A percentile compares a stretch with the other conserved stretches of the same genome.
Conservation (phyloP, 78 protist species). For the Dictyostelium capitatum region DNA sequence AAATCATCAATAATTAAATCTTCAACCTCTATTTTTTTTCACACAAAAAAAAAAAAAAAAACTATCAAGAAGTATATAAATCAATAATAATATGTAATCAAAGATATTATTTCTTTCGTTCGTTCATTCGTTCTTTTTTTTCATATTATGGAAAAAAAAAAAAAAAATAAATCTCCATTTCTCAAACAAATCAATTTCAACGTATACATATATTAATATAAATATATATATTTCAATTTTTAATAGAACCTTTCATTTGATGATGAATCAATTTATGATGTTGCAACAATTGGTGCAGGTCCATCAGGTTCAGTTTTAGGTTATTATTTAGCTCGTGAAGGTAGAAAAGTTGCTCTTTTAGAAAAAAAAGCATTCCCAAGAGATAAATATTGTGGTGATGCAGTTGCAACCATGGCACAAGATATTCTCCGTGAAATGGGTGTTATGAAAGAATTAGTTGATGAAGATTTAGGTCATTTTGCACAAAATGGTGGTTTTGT, state of each 20-base stretch:
- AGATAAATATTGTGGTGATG: conserved; percentile 89
- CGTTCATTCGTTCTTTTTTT: too few relatives aligned
- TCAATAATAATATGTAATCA: background rate
- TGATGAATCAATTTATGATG: conserved; percentile 75
- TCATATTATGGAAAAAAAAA: background rate
- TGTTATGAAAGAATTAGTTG: conserved; percentile 80
- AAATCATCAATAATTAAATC: background rate
- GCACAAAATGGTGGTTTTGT: conserved; percentile 85
- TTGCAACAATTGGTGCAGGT: conserved; percentile 77
- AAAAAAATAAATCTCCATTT: background rate
- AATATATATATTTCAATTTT: background rate
- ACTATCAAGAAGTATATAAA: too few relatives aligned
- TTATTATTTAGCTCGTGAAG: conserved; percentile 79
- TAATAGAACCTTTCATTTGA: conserved; percentile 40
- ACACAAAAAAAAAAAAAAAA: too few relatives aligned
- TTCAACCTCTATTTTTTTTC: too few relatives aligned
- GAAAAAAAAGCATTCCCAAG: conserved; percentile 85
- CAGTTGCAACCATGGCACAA: conserved; percentile 83
- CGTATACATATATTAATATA: background rate
- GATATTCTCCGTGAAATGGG: conserved; percentile 86
- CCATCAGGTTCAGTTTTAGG: conserved; percentile 79
- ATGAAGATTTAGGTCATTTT: conserved; percentile 78
- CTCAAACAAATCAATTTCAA: background rate
- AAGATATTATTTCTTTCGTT: too few relatives aligned
- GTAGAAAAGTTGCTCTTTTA: conserved; percentile 72